Conservation (phyloP, 2,329 filamentous ascomycete genomes). For the Clonostachys byssicola region DNA sequence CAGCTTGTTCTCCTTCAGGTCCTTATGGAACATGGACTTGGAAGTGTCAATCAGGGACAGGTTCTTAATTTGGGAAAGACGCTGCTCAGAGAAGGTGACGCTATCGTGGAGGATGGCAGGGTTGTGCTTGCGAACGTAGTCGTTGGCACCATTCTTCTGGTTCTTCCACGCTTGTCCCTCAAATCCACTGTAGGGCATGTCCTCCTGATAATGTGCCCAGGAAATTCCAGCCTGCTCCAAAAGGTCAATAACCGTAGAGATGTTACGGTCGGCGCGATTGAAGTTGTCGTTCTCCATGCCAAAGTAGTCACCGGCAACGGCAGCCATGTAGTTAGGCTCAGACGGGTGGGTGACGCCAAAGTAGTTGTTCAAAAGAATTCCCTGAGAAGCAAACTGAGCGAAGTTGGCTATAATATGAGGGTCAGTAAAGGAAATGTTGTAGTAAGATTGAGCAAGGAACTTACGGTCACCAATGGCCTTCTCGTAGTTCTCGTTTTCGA, state of each 20-base stretch:
- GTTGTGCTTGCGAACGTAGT: slow-evolving; percentile 85
- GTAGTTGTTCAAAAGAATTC: slow-evolving; percentile 27
- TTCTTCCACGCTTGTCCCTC: slow-evolving; percentile 62
- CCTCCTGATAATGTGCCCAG: slow-evolving; percentile 74
- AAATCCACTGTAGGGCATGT: slow-evolving; percentile 72
- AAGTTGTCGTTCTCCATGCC: slow-evolving; percentile 69
- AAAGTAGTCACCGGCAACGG: slow-evolving; percentile 68
- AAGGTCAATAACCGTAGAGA: slow-evolving; percentile 65
- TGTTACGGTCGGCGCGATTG: slow-evolving; percentile 50
- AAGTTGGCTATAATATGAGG: slow-evolving; percentile 14
- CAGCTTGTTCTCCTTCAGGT: slow-evolving; percentile 57
- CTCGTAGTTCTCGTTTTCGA: slow-evolving; percentile 72
- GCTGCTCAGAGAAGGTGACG: slow-evolving; percentile 52
- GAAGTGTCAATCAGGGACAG: slow-evolving; percentile 40
- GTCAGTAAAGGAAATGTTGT: not conserved
- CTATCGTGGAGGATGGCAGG: slow-evolving; percentile 61
- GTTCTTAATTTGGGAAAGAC: slow-evolving; percentile 71
- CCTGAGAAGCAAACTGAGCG: slow-evolving; percentile 17
- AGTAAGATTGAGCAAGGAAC: slow-evolving; percentile 13
- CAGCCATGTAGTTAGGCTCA: slow-evolving; percentile 71
- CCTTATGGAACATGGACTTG: slow-evolving; percentile 55
- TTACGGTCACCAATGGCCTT: slow-evolving; percentile 58
- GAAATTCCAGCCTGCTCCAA: slow-evolving; percentile 60
- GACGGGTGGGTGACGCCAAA: slow-evolving; percentile 67
- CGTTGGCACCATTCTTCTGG: slow-evolving; percentile 60